phyloP scores from a whole-genome alignment of 495 filamentous ascomycete genomes.

The Neurospora cerealis region DNA sequence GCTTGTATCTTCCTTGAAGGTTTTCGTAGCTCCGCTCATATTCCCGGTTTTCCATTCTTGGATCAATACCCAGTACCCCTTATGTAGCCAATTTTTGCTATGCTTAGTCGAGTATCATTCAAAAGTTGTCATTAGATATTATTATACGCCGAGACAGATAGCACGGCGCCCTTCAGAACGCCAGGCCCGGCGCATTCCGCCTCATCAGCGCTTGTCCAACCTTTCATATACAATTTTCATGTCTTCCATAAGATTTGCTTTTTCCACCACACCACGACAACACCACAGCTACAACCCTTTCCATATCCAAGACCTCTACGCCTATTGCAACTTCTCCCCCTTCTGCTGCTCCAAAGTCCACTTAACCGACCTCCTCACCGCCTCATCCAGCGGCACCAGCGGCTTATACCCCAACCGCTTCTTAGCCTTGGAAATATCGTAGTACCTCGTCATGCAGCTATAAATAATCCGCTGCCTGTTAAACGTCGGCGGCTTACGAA shows the following conservation, averaged over 20 bases:
- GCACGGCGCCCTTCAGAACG: not conserved
- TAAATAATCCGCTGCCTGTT: slow-evolving; percentile 66
- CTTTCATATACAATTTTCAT: not conserved
- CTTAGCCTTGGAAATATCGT: slow-evolving; percentile 77
- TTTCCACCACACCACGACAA: not conserved
- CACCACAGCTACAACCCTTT: not conserved
- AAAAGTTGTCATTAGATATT: not conserved
- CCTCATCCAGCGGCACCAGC: slow-evolving; percentile 64
- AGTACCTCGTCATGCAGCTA: slow-evolving; percentile 77
- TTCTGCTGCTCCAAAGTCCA: slow-evolving; percentile 51
- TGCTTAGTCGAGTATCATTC: not conserved
- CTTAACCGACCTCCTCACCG: slow-evolving; percentile 56
- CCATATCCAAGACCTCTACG: not conserved
- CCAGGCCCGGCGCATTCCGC: not conserved
- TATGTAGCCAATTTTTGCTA: not conserved
- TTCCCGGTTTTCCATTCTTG: not conserved
- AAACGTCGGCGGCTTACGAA: slow-evolving; percentile 67
- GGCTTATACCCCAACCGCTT: slow-evolving; percentile 64
- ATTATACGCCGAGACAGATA: not conserved
- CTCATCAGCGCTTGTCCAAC: not conserved
- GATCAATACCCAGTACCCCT: not conserved
- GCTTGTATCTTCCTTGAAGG: not conserved
- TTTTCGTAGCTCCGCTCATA: not conserved
- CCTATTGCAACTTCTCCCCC: slow-evolving; percentile 5
- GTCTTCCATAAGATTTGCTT: not conserved